Percentiles rank a stretch among this genome's conserved stretches.
These are phyloP conservation scores for Nyssa sinensis DNA, from an alignment of 148 eudicot genomes.

Conservation along the genomic window DNA sequence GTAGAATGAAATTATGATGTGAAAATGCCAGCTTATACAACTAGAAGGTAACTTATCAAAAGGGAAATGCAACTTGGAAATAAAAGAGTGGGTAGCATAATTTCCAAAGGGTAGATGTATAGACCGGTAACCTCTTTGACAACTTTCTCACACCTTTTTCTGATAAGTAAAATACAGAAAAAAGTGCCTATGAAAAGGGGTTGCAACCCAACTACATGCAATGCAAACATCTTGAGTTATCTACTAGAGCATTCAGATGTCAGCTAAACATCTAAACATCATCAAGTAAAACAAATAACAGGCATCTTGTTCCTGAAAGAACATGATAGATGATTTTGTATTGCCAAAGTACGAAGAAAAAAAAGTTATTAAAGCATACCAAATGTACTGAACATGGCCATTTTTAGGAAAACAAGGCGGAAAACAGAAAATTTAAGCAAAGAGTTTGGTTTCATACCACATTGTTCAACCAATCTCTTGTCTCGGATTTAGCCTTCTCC, in stretches of 20 bases:
- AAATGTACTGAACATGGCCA: neutral
- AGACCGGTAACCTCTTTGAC: neutral
- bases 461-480: conserved; percentile 97
- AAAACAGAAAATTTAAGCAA: neutral
- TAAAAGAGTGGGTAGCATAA: neutral
- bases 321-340: neutral
- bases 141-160: neutral
- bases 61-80: neutral
- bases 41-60: too few species aligned
- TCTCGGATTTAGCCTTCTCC: conserved; percentile 98
- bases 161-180: neutral
- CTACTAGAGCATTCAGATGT: too few species aligned
- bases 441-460: conserved; percentile 55
- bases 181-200: neutral
- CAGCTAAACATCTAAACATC: neutral
- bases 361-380: neutral
- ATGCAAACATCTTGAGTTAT: too few species aligned
- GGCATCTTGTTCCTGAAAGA: neutral
- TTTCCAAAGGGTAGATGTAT: neutral
- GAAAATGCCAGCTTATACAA: neutral
- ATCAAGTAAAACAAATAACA: neutral
- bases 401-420: neutral
- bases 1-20: neutral
- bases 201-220: neutral
- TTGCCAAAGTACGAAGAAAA: neutral